Evolutionary conservation across 768 basidiomycete species (phyloP).

Genomic region (Boletus fagicola): DNA sequence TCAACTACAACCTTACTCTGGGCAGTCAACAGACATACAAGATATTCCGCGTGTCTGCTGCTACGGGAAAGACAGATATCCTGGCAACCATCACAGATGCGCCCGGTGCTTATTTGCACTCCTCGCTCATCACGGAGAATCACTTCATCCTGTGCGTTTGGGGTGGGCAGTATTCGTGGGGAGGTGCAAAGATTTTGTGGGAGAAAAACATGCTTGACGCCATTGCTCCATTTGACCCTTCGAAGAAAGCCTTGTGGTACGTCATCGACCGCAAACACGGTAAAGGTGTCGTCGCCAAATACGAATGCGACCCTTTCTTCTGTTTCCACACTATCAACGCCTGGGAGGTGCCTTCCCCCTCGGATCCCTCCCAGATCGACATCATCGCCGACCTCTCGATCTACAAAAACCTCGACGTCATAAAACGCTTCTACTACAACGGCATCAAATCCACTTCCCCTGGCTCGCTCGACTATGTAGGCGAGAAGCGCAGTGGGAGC

Average conservation of each 20-base stretch:
- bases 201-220: slow-evolving; percentile 34
- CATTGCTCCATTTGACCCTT: slow-evolving; percentile 33
- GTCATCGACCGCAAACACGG: slow-evolving; percentile 37
- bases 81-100: slow-evolving; percentile 39
- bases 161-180: slow-evolving; percentile 31
- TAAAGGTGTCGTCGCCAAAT: slow-evolving; percentile 38
- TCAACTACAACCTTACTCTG: slow-evolving; percentile 36
- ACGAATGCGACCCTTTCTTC: slow-evolving; percentile 39
- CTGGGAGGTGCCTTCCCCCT: slow-evolving; percentile 31
- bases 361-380: slow-evolving; percentile 28
- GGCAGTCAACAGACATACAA: slow-evolving; percentile 29
- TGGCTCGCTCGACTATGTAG: slow-evolving; percentile 26
- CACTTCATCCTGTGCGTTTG: slow-evolving; percentile 39
- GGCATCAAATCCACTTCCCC: slow-evolving; percentile 27
- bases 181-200: slow-evolving; percentile 29
- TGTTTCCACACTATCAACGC: slow-evolving; percentile 42
- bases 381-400: slow-evolving; percentile 37
- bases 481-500: slow-evolving; percentile 16
- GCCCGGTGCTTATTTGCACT: slow-evolving; percentile 39
- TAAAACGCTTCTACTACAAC: slow-evolving; percentile 35
- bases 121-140: slow-evolving; percentile 37
- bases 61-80: slow-evolving; percentile 33
- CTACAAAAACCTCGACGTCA: slow-evolving; percentile 33
- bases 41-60: slow-evolving; percentile 36
- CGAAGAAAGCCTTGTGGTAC: slow-evolving; percentile 35